Percentiles rank a stretch among this genome's conserved stretches.
Conservation (phyloP, 2,329 filamentous ascomycete genomes). For the Calonectria pseudoturangicola region DNA sequence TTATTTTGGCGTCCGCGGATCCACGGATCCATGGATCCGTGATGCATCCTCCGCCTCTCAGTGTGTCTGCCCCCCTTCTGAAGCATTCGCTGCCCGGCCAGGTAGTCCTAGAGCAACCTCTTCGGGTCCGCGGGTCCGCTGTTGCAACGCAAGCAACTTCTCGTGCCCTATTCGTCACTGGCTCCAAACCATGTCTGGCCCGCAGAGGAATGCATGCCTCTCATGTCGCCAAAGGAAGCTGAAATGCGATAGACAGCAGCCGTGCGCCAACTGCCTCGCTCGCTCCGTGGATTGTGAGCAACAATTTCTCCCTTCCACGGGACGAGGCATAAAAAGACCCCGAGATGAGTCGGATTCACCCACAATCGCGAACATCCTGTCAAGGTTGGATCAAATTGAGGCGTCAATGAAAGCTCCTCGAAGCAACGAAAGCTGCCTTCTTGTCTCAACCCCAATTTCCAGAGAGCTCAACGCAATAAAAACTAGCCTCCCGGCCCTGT, state of each 20-base stretch:
- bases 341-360: neutral
- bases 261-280: neutral
- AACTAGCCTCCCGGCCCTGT: neutral
- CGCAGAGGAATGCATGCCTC: neutral
- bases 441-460: neutral
- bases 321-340: neutral
- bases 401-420: neutral
- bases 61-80: neutral
- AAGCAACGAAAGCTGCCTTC: neutral
- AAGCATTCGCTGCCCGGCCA: neutral
- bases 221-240: constrained; percentile 3
- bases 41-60: too few relatives aligned
- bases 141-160: neutral
- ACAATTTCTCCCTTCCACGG: neutral
- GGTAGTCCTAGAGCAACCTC: neutral
- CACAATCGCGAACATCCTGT: neutral
- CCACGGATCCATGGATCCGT: constrained; percentile 6
- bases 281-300: neutral
- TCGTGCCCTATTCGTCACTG: neutral
- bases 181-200: neutral
- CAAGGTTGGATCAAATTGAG: neutral
- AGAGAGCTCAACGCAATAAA: neutral
- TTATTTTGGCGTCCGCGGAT: neutral
- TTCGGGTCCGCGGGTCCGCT: neutral
- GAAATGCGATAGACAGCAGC: neutral